Base-by-base conservation (phyloP, 768 basidiomycete species). In the Lactifluus rugatus region DNA sequence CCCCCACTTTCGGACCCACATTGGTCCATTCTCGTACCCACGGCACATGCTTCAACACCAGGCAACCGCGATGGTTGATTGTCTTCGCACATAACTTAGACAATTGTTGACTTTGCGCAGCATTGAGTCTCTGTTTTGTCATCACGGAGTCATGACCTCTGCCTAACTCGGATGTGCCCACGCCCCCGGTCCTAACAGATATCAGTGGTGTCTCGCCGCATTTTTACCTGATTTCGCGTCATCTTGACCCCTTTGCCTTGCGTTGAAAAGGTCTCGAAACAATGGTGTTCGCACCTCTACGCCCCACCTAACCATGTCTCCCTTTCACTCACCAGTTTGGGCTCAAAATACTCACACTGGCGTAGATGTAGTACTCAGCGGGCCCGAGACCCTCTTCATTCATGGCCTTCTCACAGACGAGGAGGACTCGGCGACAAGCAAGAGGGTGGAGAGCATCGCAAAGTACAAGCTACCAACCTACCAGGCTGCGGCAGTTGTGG, bases 401-500 rank as follows among this genome's bases (percentile, higher is more conserved):
- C 14, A 14, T 39, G 16, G 21, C 21, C 19, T 21, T 26, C 21
- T 8, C 23, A 2, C 31, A 5, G 51, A 58, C 16, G 57, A 53
- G 4, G 58, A 28, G 32, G 21, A 47, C 16, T 4, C 25, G 11
- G 5, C 19, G 21, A 45, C 48, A 32, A 50, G 25, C 10, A 50
- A 37, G 26, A 59, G 28, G 34, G 42, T 48, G 4, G 58, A 59
- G 34, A 23, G 23, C 13, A 11, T 50, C 16, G n/a, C 26, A 25
- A 54, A 59, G 48, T n/a, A 37, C 42, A 59, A 59, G 34, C 58
- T 59, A 26, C 48, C 48, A 23, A 59, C 34, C 2, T 59, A 59
- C 34, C 58, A 59, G n/a, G 58, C 58, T 44, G 58, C 53, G 14
- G 58, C 58, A 37, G 58, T 59, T 19, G 58, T 59, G 48, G 58